A percentile compares a stretch with the other conserved stretches of the same genome.
These are phyloP conservation scores for Suhomyces emberorum DNA, from an alignment of 805 yeast genomes.

Conservation along the genomic window DNA sequence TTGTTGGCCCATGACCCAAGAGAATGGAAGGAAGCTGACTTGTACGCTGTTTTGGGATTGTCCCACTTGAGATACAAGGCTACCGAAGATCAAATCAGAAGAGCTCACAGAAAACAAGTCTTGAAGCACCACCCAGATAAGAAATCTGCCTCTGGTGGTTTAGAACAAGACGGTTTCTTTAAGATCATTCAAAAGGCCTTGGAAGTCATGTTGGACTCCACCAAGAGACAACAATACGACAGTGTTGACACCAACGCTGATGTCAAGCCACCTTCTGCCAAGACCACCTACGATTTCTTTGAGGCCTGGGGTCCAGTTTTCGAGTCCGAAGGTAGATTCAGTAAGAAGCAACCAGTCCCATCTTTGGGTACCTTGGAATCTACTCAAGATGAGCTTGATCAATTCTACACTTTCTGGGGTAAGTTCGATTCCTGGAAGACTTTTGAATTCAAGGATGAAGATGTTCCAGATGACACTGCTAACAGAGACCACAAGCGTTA, in stretches of 20 bases:
- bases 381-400: conserved; percentile 77
- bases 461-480: conserved; percentile 97
- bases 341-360: conserved; percentile 89
- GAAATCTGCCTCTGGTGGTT: conserved; percentile 85
- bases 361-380: conserved; percentile 64
- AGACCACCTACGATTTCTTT: conserved; percentile 73
- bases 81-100: conserved; percentile 86
- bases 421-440: conserved; percentile 97
- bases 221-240: conserved; percentile 89
- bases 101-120: conserved; percentile 96
- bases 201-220: conserved; percentile 82
- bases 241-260: conserved; percentile 90
- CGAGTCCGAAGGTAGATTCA: conserved; percentile 86
- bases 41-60: conserved; percentile 93
- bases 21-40: conserved; percentile 96
- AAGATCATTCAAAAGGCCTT: conserved; percentile 96
- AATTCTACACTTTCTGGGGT: conserved; percentile 87
- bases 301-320: conserved; percentile 93
- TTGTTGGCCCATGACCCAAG: conserved; percentile 89
- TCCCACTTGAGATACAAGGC: conserved; percentile 89
- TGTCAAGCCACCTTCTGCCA: conserved; percentile 71
- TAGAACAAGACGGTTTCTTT: conserved; percentile 94
- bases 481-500: conserved; percentile 99
- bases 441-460: conserved; percentile 97
- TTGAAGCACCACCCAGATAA: conserved; percentile 98